Evolutionary conservation across 1,284 basidiomycete genomes (phyloP).

Genomic region (Vanrija pseudolonga): DNA sequence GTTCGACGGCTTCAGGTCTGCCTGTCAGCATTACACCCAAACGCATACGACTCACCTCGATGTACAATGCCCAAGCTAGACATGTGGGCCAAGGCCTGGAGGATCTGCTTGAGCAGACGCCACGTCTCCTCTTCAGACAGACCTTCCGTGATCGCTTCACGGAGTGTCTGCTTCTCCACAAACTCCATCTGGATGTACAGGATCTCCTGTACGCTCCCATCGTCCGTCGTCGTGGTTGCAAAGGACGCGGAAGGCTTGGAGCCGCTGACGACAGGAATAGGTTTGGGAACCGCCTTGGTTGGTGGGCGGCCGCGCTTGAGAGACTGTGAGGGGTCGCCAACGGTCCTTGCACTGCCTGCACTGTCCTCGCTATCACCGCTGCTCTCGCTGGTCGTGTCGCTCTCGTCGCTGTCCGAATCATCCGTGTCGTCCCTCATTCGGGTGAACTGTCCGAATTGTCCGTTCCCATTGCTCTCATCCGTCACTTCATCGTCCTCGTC

Average conservation of each 20-base stretch:
- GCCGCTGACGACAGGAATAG: conserved; percentile 16
- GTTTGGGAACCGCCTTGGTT: too few species aligned
- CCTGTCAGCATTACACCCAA: background rate
- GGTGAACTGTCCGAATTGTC: background rate
- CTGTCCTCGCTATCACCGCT: conserved; percentile 22
- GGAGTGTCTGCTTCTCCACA: conserved; percentile 47
- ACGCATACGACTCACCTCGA: conserved; percentile 48
- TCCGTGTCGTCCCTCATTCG: conserved; percentile 12
- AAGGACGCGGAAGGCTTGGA: conserved; percentile 13
- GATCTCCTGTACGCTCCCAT: conserved; percentile 35
- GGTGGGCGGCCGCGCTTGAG: conserved; percentile 1
- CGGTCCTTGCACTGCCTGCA: conserved; percentile 27
- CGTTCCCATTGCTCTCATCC: background rate
- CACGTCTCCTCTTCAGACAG: conserved; percentile 80
- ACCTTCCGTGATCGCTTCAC: conserved; percentile 71
- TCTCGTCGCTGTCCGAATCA: conserved; percentile 11
- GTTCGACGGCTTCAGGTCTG: conserved; percentile 84
- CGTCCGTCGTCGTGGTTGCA: conserved; percentile 32
- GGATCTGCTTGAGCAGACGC: conserved; percentile 82
- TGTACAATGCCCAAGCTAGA: conserved; percentile 84
- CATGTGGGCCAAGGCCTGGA: conserved; percentile 92
- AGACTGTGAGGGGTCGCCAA: conserved; percentile 30
- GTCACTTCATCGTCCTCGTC: conserved; percentile 22
- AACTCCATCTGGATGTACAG: conserved; percentile 51
- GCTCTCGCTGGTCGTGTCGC: conserved; percentile 15